phyloP scores from a whole-genome alignment of 2,329 filamentous ascomycete genomes.

The Clonostachys rosea region DNA sequence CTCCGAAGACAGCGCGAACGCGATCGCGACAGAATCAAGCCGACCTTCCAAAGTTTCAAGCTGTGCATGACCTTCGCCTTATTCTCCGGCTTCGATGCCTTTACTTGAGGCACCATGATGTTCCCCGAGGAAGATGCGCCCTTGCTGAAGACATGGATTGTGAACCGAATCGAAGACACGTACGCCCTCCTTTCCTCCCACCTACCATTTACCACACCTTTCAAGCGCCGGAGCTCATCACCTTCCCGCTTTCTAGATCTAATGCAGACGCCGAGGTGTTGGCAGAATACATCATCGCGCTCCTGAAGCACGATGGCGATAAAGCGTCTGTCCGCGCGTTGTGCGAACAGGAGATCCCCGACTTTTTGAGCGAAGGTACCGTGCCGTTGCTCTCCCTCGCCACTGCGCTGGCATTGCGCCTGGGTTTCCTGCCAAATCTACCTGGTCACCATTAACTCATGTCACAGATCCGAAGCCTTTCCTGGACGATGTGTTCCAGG shows the following conservation, averaged over 20 bases:
- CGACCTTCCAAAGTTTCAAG: not conserved
- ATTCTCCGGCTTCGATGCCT: not conserved
- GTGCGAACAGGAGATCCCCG: conserved; percentile 67
- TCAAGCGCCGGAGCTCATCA: conserved; percentile 1
- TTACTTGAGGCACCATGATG: conserved; percentile 39
- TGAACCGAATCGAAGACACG: conserved; percentile 73
- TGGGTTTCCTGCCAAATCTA: no score
- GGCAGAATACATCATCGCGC: conserved; percentile 78
- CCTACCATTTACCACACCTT: no score
- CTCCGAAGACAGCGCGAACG: no score
- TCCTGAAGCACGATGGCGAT: conserved; percentile 66
- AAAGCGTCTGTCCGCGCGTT: conserved; percentile 59
- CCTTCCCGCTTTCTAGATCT: conserved; percentile 43
- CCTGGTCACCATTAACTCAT: no score
- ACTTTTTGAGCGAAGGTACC: conserved; percentile 66
- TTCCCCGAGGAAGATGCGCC: conserved; percentile 59
- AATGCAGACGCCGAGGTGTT: conserved; percentile 79
- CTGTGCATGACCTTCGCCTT: not conserved
- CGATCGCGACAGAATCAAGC: no score
- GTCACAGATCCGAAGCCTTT: conserved; percentile 40
- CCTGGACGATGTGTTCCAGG: conserved; percentile 66
- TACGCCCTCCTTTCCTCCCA: conserved; percentile 28
- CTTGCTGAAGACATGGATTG: conserved; percentile 70
- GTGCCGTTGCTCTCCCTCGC: conserved; percentile 3
- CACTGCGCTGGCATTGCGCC: not conserved